Percentiles rank a stretch among this genome's conserved stretches.
phyloP scores from a whole-genome alignment of 2,329 filamentous ascomycete species.

The Pestalotiopsis sp. region DNA sequence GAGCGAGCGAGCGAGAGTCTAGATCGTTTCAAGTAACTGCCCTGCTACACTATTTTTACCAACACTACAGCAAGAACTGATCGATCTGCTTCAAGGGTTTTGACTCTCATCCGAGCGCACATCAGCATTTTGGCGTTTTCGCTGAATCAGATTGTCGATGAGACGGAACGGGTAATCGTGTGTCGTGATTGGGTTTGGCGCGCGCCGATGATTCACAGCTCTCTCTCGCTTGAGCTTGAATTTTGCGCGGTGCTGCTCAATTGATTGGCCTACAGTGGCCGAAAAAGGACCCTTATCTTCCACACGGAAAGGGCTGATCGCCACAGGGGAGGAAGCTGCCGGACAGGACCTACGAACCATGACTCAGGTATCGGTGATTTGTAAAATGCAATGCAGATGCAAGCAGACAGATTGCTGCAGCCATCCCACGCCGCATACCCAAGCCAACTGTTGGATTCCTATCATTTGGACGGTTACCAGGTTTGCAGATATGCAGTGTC shows the following conservation, averaged over 20 bases:
- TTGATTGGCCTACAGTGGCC: neutral
- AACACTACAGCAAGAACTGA: neutral
- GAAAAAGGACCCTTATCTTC: neutral
- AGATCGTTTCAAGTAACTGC: neutral
- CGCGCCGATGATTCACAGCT: neutral
- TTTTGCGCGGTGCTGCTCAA: neutral
- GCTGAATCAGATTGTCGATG: neutral
- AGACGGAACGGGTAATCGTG: neutral
- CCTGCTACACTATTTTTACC: neutral
- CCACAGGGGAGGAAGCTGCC: neutral
- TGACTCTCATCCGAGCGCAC: neutral
- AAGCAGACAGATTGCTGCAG: neutral
- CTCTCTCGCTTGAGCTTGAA: neutral
- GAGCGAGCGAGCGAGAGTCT: neutral
- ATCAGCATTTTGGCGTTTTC: neutral
- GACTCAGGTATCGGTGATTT: neutral
- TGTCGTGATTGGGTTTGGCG: neutral
- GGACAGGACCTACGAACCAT: neutral
- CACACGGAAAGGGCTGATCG: neutral
- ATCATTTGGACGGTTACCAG: neutral
- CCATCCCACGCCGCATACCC: constrained; percentile 2
- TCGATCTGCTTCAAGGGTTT: neutral
- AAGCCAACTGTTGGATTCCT: neutral
- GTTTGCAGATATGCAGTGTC: neutral
- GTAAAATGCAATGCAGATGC: neutral